Conservation (phyloP, 192 early-diverging fungal species). For the Mortierella claussenii region DNA sequence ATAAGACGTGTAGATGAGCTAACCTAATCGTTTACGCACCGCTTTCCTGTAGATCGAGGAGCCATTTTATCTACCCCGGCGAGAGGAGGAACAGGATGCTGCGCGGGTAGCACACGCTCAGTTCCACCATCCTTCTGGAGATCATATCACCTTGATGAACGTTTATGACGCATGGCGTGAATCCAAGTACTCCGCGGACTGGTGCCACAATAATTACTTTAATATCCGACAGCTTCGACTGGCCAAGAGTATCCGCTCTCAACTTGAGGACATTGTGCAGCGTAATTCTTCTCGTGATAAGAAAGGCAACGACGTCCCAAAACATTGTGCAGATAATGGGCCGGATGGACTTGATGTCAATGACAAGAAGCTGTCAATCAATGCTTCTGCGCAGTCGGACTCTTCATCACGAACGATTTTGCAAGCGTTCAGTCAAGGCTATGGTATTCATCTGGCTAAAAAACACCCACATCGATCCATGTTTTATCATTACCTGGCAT, state of each 20-base stretch:
- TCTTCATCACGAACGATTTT: conserved; percentile 69
- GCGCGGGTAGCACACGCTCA: conserved; percentile 85
- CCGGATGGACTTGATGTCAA: too few species aligned
- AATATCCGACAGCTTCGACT: conserved; percentile 84
- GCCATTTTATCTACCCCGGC: conserved; percentile 85
- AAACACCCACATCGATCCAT: conserved; percentile 75
- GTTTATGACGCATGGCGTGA: conserved; percentile 86
- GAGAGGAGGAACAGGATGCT: conserved; percentile 76
- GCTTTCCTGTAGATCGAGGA: conserved; percentile 66
- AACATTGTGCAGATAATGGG: too few species aligned
- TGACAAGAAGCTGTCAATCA: too few species aligned
- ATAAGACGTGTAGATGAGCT: too few species aligned
- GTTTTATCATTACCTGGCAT: conserved; percentile 65
- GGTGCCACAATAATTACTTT: conserved; percentile 94
- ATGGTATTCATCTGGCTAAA: conserved; percentile 94
- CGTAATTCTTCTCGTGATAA: conserved; percentile 66
- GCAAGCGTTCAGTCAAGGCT: conserved; percentile 88
- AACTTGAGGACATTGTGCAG: conserved; percentile 90
- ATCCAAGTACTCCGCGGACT: conserved; percentile 69
- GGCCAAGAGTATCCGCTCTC: conserved; percentile 87
- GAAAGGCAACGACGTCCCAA: too few species aligned
- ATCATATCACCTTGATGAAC: conserved; percentile 90
- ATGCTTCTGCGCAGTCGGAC: conserved; percentile 14
- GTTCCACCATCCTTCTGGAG: conserved; percentile 91
- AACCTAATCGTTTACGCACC: neutral